Evolutionary conservation across 2,329 filamentous ascomycete genomes (phyloP).

Genomic region (Aspergillus sp.): DNA sequence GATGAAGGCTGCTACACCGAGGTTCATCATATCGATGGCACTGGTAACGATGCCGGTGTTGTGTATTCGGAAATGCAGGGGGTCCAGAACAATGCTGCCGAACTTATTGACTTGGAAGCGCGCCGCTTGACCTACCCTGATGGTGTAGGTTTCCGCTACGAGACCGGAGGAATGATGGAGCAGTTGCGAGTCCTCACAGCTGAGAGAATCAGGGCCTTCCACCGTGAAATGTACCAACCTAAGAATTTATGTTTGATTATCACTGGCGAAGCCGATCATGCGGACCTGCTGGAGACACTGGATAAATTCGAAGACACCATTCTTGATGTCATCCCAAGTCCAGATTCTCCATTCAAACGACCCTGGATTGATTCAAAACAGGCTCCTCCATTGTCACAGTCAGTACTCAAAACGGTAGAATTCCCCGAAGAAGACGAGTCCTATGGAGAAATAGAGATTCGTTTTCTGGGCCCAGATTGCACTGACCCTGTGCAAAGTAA

Average conservation of each 20-base stretch:
- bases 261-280: conserved; percentile 86
- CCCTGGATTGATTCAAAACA: conserved; percentile 90
- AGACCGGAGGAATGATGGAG: conserved; percentile 97
- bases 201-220: conserved; percentile 90
- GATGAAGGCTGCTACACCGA: conserved; percentile 93
- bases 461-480: conserved; percentile 82
- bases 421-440: conserved; percentile 98
- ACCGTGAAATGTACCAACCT: conserved; percentile 96
- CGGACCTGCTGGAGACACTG: conserved; percentile 74
- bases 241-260: conserved; percentile 90
- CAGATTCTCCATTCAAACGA: conserved; percentile 73
- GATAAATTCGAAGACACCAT: conserved; percentile 89
- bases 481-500: conserved; percentile 63
- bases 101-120: conserved; percentile 84
- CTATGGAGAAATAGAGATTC: conserved; percentile 81
- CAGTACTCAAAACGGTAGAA: conserved; percentile 73
- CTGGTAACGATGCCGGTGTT: conserved; percentile 91
- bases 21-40: conserved; percentile 91
- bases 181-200: conserved; percentile 81
- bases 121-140: conserved; percentile 82
- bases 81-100: conserved; percentile 77
- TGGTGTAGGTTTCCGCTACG: conserved; percentile 89
- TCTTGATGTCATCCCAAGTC: conserved; percentile 73
- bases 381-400: conserved; percentile 69
- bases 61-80: conserved; percentile 99